A percentile compares a stretch with the other conserved stretches of the same genome.
Evolutionary conservation across 768 basidiomycete genomes (phyloP).

Genomic region (Boletus rubropictus): DNA sequence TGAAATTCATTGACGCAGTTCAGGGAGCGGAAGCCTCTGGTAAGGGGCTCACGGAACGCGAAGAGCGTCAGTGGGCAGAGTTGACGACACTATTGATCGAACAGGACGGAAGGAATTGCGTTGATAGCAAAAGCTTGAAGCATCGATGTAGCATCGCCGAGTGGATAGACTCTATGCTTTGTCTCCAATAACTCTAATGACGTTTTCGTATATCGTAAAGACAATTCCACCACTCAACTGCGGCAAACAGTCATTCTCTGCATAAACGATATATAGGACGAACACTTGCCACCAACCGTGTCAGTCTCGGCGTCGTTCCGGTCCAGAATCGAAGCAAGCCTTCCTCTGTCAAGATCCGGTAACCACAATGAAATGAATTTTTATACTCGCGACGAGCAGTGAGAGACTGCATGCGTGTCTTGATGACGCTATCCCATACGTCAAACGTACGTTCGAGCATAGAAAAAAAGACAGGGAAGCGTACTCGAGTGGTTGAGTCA

Average conservation of each 20-base stretch:
- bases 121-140: not conserved
- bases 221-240: slow-evolving; percentile 91
- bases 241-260: not conserved
- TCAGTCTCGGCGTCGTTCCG: slow-evolving; percentile 87
- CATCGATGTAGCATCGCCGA: not conserved
- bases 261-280: not conserved
- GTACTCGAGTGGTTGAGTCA: slow-evolving; percentile 80
- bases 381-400: slow-evolving; percentile 77
- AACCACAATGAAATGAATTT: slow-evolving; percentile 94
- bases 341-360: slow-evolving; percentile 91
- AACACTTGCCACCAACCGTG: slow-evolving; percentile 69
- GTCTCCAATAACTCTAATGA: slow-evolving; percentile 50
- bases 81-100: slow-evolving; percentile 16
- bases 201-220: slow-evolving; percentile 86
- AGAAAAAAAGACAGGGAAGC: slow-evolving; percentile 25
- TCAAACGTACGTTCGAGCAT: not conserved
- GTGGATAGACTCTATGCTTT: not conserved
- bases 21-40: slow-evolving; percentile 10
- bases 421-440: slow-evolving; percentile 65
- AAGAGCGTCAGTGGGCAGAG: slow-evolving; percentile 18
- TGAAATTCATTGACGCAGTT: slow-evolving; percentile 11
- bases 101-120: not conserved
- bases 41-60: slow-evolving; percentile 9
- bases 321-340: slow-evolving; percentile 93
- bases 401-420: slow-evolving; percentile 96